Base-by-base conservation (phyloP, 2,329 filamentous ascomycete genomes). In the Aspergillus caelatus region DNA sequence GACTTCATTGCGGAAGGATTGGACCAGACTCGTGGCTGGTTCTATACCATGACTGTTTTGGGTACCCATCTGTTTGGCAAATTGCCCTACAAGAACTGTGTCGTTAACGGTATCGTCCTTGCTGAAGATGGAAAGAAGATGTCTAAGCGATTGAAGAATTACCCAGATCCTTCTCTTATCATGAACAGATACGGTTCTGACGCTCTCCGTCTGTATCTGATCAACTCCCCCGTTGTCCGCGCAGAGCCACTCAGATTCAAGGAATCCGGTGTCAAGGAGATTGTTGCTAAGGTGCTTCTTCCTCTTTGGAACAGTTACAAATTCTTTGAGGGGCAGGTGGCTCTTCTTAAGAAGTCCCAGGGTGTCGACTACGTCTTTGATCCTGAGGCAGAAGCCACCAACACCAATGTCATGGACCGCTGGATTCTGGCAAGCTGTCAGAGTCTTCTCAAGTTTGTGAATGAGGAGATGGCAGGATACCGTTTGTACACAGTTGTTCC, bases 71-170 rank as follows among this genome's bases (percentile, higher is more conserved):
- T 97, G 4, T 96, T 95, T 71, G 91, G 91, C 50, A 86, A 88
- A 41, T 88, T 93, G 2, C 93, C 94, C 0, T 97, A 97, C 84
- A 89, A 95, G 80, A 97, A 97, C 77, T 96, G 93, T 72, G 92
- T 97, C n/a, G 93, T 97, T 66, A 97, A 96, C 74, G 94, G 94
- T 57, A 95, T 97, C 66, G 93, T 97, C 5, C 85, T 97, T 46
- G 94, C 94, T 0, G 93, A 96, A 76, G 93, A 97, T 73, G 94
- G 94, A 61, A 97, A 97, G 84, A 98, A 98, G 84, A 98, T 98
- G 94, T 97, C 93, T 8, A 98, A 98, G 81, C 88, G 94, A 60
- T 84, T 97, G 62, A 96, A 97, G 82, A 98, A 98, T 79, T 98
- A 97, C 78, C 94, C 94, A 0, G 93, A 97, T 72, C 94, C 94